These are phyloP conservation scores for Camelina hispida DNA, from an alignment of 345 rosid species.

Conservation along the genomic window DNA sequence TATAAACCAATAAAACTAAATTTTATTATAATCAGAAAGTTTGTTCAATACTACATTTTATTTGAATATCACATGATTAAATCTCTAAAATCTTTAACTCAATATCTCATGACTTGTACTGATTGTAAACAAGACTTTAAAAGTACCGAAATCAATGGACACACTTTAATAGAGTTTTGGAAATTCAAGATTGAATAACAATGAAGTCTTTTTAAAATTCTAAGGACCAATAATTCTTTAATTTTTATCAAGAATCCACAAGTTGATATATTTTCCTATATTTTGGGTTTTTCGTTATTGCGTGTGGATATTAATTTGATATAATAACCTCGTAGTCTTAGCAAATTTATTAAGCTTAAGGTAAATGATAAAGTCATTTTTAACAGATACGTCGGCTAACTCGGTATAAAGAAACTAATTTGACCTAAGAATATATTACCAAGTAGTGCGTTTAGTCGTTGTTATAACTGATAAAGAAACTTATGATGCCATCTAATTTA, in stretches of 20 bases:
- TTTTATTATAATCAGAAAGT: no score
- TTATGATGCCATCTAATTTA: neutral
- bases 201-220: no score
- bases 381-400: neutral
- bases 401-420: neutral
- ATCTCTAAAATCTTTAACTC: no score
- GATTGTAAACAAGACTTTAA: no score
- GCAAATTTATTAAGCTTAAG: conserved; percentile 4
- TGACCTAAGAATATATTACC: neutral
- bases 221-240: neutral
- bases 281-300: neutral
- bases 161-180: no score
- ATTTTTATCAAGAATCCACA: neutral
- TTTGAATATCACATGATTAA: no score
- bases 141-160: no score
- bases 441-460: conserved; percentile 14
- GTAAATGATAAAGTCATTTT: neutral
- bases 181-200: no score
- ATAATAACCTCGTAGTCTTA: neutral
- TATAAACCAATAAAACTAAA: no score
- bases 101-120: no score
- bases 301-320: neutral
- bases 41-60: no score
- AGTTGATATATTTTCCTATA: neutral
- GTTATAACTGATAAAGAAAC: neutral